A percentile compares a stretch with the other conserved stretches of the same genome.
Conservation (phyloP, 1,284 basidiomycete species). For the Ustilago lituana region DNA sequence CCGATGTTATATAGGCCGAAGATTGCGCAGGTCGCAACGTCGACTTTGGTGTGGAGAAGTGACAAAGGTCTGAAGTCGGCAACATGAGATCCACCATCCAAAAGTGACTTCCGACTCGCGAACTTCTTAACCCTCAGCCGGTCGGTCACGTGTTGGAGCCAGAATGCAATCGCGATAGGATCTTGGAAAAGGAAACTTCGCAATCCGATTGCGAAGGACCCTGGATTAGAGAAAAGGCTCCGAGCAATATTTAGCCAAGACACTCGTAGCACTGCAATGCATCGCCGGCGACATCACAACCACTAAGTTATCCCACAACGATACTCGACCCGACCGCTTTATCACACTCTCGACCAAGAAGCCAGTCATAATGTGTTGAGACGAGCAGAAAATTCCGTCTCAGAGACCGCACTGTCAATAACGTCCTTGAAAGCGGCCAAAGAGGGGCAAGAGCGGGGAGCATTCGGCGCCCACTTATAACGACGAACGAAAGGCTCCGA, state of each 20-base stretch:
- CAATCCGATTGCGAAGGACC: conserved; percentile 13
- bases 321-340: too few relatives aligned
- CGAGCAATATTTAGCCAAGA: conserved; percentile 18
- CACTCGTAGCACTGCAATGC: background rate
- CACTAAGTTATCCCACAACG: too few relatives aligned
- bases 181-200: too few relatives aligned
- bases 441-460: too few relatives aligned
- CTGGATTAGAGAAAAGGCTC: conserved; percentile 35
- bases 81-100: background rate
- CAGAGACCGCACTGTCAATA: too few relatives aligned
- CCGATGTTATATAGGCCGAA: too few relatives aligned
- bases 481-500: conserved; percentile 30
- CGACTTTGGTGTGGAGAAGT: background rate
- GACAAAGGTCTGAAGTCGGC: background rate
- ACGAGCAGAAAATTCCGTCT: too few relatives aligned
- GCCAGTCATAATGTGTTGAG: too few relatives aligned
- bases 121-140: conserved; percentile 12
- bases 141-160: conserved; percentile 4
- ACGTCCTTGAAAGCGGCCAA: too few relatives aligned
- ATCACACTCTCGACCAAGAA: too few relatives aligned
- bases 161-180: conserved; percentile 4
- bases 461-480: too few relatives aligned
- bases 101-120: conserved; percentile 35
- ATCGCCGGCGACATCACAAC: background rate
- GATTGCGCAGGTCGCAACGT: too few relatives aligned